These are phyloP conservation scores for Backusella luteola DNA, from an alignment of 192 early-diverging fungal genomes.

Conservation along the genomic window DNA sequence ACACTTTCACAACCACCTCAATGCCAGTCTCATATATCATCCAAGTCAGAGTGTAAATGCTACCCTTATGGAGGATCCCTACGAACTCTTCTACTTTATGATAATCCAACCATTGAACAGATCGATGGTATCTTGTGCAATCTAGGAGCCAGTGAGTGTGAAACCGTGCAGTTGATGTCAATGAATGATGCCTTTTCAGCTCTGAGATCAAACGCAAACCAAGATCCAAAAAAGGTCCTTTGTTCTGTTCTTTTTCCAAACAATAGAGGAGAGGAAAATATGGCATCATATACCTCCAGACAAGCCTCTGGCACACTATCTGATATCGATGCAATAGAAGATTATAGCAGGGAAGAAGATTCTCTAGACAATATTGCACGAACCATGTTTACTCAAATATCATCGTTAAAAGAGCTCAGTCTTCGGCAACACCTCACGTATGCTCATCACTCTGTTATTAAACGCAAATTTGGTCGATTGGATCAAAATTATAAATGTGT, in stretches of 20 bases:
- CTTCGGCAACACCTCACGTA: background rate
- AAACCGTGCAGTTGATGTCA: background rate
- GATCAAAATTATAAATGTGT: background rate
- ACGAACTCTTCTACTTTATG: background rate
- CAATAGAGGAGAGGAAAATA: background rate
- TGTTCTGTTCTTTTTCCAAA: background rate
- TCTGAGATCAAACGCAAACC: background rate
- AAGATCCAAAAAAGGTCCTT: background rate
- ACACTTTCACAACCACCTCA: constrained; percentile 1
- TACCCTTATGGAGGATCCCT: constrained; percentile 10
- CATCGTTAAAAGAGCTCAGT: background rate
- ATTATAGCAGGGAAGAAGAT: background rate
- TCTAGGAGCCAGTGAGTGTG: background rate
- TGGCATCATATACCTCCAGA: background rate
- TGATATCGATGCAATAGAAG: background rate
- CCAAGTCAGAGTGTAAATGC: background rate
- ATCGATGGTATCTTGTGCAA: constrained; percentile 13
- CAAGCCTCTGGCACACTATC: background rate
- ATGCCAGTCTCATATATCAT: background rate
- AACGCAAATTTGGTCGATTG: background rate
- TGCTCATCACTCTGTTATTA: background rate
- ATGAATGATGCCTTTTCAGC: background rate
- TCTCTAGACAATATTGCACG: background rate
- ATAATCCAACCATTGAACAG: constrained; percentile 9
- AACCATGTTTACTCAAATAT: background rate